These are phyloP conservation scores for Psilocybe cyanescens DNA, from an alignment of 768 basidiomycete genomes.

Conservation along the genomic window DNA sequence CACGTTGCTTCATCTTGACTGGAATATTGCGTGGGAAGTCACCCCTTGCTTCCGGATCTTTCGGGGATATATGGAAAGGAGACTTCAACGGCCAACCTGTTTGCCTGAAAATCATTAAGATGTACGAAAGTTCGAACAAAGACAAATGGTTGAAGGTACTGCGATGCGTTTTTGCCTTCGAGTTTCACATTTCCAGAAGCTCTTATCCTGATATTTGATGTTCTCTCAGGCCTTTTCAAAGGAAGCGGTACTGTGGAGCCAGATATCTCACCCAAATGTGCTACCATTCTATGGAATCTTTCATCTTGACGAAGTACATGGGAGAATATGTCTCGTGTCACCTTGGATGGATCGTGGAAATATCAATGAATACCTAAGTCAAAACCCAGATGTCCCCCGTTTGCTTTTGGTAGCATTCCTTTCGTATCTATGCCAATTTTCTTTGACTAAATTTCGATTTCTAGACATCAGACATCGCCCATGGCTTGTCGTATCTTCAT, in stretches of 20 bases:
- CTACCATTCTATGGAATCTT: conserved; percentile 42
- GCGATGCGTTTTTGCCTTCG: not conserved
- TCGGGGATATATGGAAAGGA: conserved; percentile 33
- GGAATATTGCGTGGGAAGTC: conserved; percentile 16
- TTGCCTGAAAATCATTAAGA: conserved; percentile 30
- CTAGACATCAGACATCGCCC: conserved; percentile 35
- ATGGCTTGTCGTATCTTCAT: conserved; percentile 37
- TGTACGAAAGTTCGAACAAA: conserved; percentile 24
- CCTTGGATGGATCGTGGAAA: conserved; percentile 45
- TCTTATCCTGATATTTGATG: not conserved
- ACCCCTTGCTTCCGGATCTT: conserved; percentile 24
- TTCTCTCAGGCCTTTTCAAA: conserved; percentile 27
- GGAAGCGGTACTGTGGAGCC: conserved; percentile 35
- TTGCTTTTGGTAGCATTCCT: conserved; percentile 11
- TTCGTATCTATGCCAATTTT: not conserved
- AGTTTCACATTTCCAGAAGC: not conserved
- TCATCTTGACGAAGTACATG: conserved; percentile 26
- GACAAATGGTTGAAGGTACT: conserved; percentile 26
- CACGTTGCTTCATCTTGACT: conserved; percentile 26
- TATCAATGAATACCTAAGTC: conserved; percentile 28
- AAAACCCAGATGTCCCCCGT: conserved; percentile 20
- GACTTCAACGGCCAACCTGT: conserved; percentile 20
- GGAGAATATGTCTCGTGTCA: conserved; percentile 37
- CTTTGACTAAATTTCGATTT: not conserved
- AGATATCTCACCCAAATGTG: conserved; percentile 32